These are phyloP conservation scores for Leavenworthia alabamica DNA, from an alignment of 345 rosid species.

Conservation along the genomic window DNA sequence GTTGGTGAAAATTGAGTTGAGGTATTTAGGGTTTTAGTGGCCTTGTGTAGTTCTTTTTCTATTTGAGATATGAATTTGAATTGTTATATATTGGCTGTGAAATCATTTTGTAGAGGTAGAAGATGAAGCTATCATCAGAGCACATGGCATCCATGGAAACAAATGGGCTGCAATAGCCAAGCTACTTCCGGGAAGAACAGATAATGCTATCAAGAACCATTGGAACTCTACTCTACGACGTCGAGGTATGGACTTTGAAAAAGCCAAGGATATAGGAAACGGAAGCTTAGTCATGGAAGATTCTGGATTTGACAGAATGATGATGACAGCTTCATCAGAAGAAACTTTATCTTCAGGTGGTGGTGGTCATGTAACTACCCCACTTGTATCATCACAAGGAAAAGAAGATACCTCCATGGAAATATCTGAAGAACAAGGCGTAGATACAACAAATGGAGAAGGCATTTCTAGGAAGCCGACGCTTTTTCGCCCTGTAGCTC, in stretches of 20 bases:
- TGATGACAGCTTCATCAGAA: conserved; percentile 53
- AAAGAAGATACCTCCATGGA: conserved; percentile 48
- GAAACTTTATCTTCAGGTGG: conserved; percentile 55
- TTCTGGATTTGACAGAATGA: conserved; percentile 39
- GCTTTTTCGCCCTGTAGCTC: conserved; percentile 63
- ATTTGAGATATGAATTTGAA: neutral
- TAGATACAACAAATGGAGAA: conserved; percentile 27
- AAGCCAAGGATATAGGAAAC: conserved; percentile 20
- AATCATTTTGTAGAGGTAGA: conserved; percentile 60
- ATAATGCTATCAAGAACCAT: conserved; percentile 80
- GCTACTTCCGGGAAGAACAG: conserved; percentile 81
- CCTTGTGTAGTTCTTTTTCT: conserved; percentile 7
- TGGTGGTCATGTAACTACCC: conserved; percentile 45
- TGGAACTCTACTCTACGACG: conserved; percentile 85
- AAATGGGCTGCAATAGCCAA: conserved; percentile 82
- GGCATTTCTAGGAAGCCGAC: conserved; percentile 38
- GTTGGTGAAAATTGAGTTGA: neutral
- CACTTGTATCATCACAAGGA: conserved; percentile 48
- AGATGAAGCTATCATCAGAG: conserved; percentile 54
- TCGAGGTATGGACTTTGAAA: conserved; percentile 36
- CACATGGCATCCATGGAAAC: conserved; percentile 76
- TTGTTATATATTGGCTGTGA: neutral
- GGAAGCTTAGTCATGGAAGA: conserved; percentile 34
- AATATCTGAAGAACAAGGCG: conserved; percentile 37
- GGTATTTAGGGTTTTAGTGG: conserved; percentile 10